Percentiles rank a stretch among this genome's conserved stretches.
Evolutionary conservation across 2,329 filamentous ascomycete species (phyloP).

Genomic region (Akanthomyces dipterigenus): DNA sequence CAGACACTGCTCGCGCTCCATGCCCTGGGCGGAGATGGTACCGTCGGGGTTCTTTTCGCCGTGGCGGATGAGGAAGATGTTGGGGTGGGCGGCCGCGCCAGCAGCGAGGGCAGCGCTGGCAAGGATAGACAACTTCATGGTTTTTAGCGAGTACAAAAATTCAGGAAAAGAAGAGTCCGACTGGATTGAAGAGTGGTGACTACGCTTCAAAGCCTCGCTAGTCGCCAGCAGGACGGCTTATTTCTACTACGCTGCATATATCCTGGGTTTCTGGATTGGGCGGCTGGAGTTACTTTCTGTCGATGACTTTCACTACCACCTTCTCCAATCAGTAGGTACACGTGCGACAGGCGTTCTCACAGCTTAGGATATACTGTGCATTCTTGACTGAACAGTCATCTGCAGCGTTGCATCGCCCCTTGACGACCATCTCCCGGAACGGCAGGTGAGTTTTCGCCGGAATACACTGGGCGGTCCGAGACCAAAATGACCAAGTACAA

Average conservation of each 20-base stretch:
- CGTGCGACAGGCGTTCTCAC: not conserved
- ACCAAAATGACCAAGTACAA: no score
- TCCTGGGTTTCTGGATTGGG: not conserved
- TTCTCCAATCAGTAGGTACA: not conserved
- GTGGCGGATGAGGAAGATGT: slow-evolving; percentile 52
- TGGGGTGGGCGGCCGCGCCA: slow-evolving; percentile 25
- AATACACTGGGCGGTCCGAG: not conserved
- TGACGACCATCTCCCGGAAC: not conserved
- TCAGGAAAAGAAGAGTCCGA: not conserved
- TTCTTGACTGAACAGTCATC: not conserved
- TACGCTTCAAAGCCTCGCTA: not conserved
- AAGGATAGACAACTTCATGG: not conserved
- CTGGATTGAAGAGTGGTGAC: no score
- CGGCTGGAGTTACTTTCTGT: not conserved
- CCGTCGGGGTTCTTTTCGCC: slow-evolving; percentile 49
- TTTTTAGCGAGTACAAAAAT: not conserved
- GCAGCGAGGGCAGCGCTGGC: not conserved
- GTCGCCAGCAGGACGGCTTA: not conserved
- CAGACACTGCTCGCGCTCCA: slow-evolving; percentile 47
- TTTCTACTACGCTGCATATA: not conserved
- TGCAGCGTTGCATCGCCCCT: not conserved
- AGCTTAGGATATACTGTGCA: not conserved
- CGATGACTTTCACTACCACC: not conserved
- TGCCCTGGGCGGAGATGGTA: slow-evolving; percentile 38
- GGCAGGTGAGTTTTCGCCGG: not conserved